These are phyloP conservation scores for Penicillium bialowiezense DNA, from an alignment of 495 filamentous ascomycete species.

Conservation along the genomic window DNA sequence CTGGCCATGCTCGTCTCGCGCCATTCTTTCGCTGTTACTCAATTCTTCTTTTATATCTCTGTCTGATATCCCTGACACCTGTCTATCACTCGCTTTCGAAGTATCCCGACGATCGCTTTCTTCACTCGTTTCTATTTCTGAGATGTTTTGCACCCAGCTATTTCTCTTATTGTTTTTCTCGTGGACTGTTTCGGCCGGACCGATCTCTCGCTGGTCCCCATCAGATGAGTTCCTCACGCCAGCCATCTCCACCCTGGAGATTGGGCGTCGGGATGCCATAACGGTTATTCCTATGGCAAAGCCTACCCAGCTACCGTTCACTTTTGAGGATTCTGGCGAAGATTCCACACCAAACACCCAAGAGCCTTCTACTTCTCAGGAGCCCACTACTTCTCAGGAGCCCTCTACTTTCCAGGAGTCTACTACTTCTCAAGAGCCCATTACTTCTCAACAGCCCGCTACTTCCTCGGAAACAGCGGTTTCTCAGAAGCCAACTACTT, in stretches of 20 bases:
- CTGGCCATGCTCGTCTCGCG: conserved; percentile 2
- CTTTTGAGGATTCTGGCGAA: too few species aligned
- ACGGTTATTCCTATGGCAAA: conserved; percentile 20
- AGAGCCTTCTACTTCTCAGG: too few species aligned
- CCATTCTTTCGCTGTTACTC: not conserved
- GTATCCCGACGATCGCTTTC: not conserved
- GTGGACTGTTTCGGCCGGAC: conserved; percentile 34
- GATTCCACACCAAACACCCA: too few species aligned
- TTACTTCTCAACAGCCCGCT: too few species aligned
- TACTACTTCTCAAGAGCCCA: too few species aligned
- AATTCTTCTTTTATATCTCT: conserved; percentile 5
- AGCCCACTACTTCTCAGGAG: too few species aligned
- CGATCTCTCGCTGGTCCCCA: conserved; percentile 30
- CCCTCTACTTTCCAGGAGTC: too few species aligned
- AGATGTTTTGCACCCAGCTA: conserved; percentile 24
- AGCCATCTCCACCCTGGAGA: too few species aligned
- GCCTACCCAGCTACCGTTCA: not conserved
- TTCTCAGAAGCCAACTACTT: too few species aligned
- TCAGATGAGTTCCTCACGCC: too few species aligned
- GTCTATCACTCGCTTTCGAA: not conserved
- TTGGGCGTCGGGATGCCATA: conserved; percentile 9
- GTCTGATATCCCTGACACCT: conserved; percentile 2
- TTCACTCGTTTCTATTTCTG: conserved; percentile 3
- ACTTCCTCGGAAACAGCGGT: too few species aligned
- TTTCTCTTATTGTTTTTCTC: conserved; percentile 17